Percentiles rank a stretch among this genome's conserved stretches.
Evolutionary conservation across 2,329 filamentous ascomycete genomes (phyloP).

Genomic region (Epicoccum sorghinum): DNA sequence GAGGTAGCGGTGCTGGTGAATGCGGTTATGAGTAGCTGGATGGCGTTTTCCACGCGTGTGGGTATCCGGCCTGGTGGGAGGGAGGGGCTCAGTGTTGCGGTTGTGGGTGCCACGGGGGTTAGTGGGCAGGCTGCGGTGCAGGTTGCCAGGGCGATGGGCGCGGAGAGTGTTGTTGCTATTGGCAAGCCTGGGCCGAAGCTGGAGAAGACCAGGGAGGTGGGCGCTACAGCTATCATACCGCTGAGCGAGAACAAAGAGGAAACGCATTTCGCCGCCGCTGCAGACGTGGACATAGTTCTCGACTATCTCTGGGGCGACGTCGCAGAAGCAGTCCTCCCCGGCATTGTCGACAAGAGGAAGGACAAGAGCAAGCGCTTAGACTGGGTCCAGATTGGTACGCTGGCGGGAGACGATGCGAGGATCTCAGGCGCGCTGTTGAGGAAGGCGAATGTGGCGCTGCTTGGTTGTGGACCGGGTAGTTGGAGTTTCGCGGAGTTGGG

Average conservation of each 20-base stretch:
- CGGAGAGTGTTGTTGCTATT: constrained; percentile 58
- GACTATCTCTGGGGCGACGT: constrained; percentile 62
- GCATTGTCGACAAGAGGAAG: constrained; percentile 18
- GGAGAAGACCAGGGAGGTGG: constrained; percentile 41
- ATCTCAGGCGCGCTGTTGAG: background rate
- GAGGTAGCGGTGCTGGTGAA: constrained; percentile 62
- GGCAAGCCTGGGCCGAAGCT: constrained; percentile 56
- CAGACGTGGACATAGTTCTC: constrained; percentile 60
- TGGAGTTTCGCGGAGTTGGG: background rate
- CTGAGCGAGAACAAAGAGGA: constrained; percentile 55
- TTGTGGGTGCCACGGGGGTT: constrained; percentile 61
- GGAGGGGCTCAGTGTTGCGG: constrained; percentile 55
- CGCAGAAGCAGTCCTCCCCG: constrained; percentile 10
- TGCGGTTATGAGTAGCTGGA: constrained; percentile 63
- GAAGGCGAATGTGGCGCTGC: background rate
- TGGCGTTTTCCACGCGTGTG: constrained; percentile 59
- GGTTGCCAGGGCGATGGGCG: constrained; percentile 57
- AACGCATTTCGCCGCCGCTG: constrained; percentile 56
- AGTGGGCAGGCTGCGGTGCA: constrained; percentile 59
- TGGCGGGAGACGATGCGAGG: constrained; percentile 11
- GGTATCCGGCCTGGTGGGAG: constrained; percentile 38
- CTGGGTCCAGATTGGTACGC: constrained; percentile 25
- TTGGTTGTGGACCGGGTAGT: constrained; percentile 4
- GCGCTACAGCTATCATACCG: constrained; percentile 56
- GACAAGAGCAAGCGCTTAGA: constrained; percentile 22